Evolutionary conservation across 352 stramenopile genomes (phyloP).

Genomic region (Peronospora destructor): DNA sequence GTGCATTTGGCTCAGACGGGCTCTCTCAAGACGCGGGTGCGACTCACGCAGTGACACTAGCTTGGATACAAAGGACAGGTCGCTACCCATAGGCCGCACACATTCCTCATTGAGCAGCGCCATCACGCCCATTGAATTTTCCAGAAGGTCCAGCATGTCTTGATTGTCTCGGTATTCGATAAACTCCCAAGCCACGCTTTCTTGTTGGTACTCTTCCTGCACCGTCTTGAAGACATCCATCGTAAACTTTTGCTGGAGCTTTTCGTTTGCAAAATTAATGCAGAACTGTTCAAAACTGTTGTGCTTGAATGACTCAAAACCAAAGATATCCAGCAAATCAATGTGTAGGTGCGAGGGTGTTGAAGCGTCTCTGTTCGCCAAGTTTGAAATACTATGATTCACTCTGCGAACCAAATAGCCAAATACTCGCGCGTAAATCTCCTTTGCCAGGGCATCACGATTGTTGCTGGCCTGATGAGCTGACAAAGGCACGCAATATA

Average conservation of each 20-base stretch:
- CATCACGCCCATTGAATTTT: constrained; percentile 87
- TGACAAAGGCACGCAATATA: constrained; percentile 75
- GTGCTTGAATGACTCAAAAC: constrained; percentile 92
- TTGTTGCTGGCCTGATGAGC: constrained; percentile 72
- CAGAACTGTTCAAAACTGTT: constrained; percentile 95
- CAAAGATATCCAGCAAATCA: constrained; percentile 95
- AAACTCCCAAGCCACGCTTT: constrained; percentile 72
- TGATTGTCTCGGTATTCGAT: constrained; percentile 87
- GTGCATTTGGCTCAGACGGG: constrained; percentile 59
- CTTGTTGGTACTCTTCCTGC: constrained; percentile 73
- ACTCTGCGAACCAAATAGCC: constrained; percentile 89
- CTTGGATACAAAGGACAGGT: constrained; percentile 85
- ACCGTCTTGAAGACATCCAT: constrained; percentile 84
- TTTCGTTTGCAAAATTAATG: constrained; percentile 95
- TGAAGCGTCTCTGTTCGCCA: constrained; percentile 15
- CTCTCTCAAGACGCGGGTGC: constrained; percentile 72
- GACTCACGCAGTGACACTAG: constrained; percentile 77
- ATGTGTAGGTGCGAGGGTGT: constrained; percentile 77
- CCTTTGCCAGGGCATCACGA: constrained; percentile 92
- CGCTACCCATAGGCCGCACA: constrained; percentile 80
- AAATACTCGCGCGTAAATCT: constrained; percentile 93
- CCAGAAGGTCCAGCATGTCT: constrained; percentile 85
- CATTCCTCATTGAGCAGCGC: constrained; percentile 89
- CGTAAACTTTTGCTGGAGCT: constrained; percentile 90
- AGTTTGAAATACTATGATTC: constrained; percentile 76